Evolutionary conservation across 768 basidiomycete species (phyloP), one percentile per base, ranked within the genome.

Genomic region (button mushroom (Agaricus bisporus)): DNA sequence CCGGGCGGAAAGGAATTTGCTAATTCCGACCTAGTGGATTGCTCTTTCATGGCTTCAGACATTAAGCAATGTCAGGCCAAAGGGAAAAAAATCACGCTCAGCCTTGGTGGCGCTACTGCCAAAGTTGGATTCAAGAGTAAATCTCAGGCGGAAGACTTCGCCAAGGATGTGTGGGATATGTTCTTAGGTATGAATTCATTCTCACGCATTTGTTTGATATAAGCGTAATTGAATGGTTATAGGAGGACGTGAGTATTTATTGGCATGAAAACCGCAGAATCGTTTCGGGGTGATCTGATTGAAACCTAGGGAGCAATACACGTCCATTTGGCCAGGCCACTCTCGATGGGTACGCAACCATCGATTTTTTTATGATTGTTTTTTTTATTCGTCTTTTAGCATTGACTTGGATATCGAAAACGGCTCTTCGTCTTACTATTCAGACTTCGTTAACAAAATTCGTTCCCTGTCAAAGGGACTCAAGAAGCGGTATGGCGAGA

Each of bases 401-500:
- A 66, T 87, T 54, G 86, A 89, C 65, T 64, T 89, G 44, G 86
- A 88, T 61, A 85, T 89, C 52, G 86, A 88, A 65, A 76, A 78
- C 25, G 86, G 86, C 10, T 69, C 70, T 4, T 63, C 70, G 10
- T 70, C 75, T 3, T 69, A 75, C 50, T 83, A 80, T 58, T 72
- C 71, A 18, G 74, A 77, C 0, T 80, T 83, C 58, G 77, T 82
- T 36, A 77, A 70, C 49, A 70, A 74, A 51, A 67, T 86, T 20
- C 71, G 81, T 28, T 68, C 78, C 8, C 72, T 79, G 32, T 69
- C 77, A 10, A 69, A 70, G 45, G 72, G 72, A 18, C 74, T 76
- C 4, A 68, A 62, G 57, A 86, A 85, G 69, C 63, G 71, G 79
- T 79, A 55, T 42, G 70, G 2, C 54, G 17, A 26, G 44, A 35